phyloP scores from a whole-genome alignment of 2,329 filamentous ascomycete species.

The Aspergillus quadricinctus region DNA sequence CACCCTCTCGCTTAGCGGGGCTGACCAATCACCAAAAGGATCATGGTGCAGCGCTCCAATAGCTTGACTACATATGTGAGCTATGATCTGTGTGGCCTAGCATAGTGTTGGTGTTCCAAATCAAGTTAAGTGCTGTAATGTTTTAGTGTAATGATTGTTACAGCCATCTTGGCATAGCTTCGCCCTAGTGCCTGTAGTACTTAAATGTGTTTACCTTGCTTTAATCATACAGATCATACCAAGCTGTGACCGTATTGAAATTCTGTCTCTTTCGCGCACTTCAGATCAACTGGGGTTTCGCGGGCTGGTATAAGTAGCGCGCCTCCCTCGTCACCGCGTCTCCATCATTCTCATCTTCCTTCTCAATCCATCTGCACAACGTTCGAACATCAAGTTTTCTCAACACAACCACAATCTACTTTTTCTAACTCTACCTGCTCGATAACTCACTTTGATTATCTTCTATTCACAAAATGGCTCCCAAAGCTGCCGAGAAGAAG shows the following conservation, averaged over 20 bases:
- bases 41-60: constrained; percentile 22
- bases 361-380: constrained; percentile 29
- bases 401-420: neutral
- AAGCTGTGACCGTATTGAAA: constrained; percentile 41
- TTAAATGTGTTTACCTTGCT: constrained; percentile 19
- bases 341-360: constrained; percentile 28
- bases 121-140: constrained; percentile 26
- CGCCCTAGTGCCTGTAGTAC: constrained; percentile 1
- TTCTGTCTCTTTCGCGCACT: constrained; percentile 40
- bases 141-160: constrained; percentile 18
- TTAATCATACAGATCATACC: constrained; percentile 48
- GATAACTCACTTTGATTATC: constrained; percentile 19
- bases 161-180: constrained; percentile 14
- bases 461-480: constrained; percentile 69
- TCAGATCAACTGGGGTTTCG: constrained; percentile 43
- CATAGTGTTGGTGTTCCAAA: constrained; percentile 16
- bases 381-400: constrained; percentile 27
- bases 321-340: constrained; percentile 40
- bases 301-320: constrained; percentile 44
- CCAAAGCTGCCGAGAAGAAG: constrained; percentile 98
- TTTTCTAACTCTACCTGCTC: neutral
- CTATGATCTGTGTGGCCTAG: constrained; percentile 10
- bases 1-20: constrained; percentile 42
- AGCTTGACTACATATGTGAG: constrained; percentile 9
- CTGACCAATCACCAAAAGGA: constrained; percentile 39